Percentiles rank a stretch among this genome's conserved stretches.
phyloP scores from a whole-genome alignment of 495 filamentous ascomycete species.

The Hypoxylon perforatum region DNA sequence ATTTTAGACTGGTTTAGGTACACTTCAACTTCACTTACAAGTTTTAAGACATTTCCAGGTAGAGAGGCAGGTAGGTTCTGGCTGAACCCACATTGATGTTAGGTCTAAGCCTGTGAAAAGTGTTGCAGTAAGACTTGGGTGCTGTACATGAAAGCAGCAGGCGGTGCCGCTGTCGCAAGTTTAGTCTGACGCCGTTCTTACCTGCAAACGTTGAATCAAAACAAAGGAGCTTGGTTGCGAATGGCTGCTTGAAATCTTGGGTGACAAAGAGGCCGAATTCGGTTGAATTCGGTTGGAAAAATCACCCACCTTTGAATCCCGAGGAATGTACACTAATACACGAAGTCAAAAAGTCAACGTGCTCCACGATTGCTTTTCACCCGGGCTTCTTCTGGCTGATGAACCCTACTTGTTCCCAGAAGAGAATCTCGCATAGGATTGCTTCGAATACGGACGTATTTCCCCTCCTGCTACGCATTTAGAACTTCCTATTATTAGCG shows the following conservation, averaged over 20 bases:
- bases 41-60: no score
- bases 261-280: constrained; percentile 34
- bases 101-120: background rate
- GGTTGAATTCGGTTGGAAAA: background rate
- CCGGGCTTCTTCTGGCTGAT: background rate
- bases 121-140: background rate
- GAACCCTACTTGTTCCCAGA: no score
- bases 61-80: no score
- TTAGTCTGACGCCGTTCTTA: background rate
- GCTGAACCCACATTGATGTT: no score
- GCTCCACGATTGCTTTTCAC: constrained; percentile 1
- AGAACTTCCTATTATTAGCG: no score
- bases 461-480: no score
- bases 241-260: background rate
- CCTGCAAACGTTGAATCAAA: constrained; percentile 20
- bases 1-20: no score
- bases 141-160: background rate
- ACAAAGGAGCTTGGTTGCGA: constrained; percentile 6
- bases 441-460: background rate
- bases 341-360: constrained; percentile 17
- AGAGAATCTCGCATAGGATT: background rate
- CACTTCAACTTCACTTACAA: no score
- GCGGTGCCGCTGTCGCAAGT: background rate
- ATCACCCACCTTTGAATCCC: background rate
- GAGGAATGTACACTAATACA: constrained; percentile 20